These are phyloP conservation scores for Theileria annulata DNA, from an alignment of 169 alveolate genomes.

Conservation along the genomic window DNA sequence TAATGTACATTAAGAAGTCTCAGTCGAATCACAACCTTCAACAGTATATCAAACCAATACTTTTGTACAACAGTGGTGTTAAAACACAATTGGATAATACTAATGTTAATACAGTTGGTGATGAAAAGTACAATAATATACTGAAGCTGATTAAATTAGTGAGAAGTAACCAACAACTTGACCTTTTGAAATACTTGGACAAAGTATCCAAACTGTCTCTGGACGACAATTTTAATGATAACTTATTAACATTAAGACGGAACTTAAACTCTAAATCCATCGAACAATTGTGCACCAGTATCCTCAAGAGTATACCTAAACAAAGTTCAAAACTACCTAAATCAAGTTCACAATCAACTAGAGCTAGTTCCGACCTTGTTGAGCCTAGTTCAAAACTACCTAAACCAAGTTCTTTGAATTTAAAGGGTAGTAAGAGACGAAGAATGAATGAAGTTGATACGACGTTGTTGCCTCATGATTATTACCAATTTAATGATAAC, in stretches of 20 bases:
- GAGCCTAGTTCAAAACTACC: neutral
- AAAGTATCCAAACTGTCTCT: neutral
- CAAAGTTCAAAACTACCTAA: neutral
- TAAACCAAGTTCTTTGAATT: neutral
- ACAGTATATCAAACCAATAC: neutral
- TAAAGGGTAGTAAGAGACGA: neutral
- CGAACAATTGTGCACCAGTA: neutral
- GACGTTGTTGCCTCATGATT: conserved; percentile 7
- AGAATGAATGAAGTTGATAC: neutral
- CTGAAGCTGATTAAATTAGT: neutral
- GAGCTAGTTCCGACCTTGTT: neutral
- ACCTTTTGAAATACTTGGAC: neutral
- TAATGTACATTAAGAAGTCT: neutral
- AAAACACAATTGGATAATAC: neutral
- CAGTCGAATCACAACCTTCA: neutral
- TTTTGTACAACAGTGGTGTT: neutral
- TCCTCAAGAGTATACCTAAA: neutral
- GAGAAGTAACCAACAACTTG: neutral
- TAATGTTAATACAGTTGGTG: neutral
- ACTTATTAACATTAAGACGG: neutral
- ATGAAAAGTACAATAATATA: neutral
- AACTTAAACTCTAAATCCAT: neutral
- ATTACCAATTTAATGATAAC: neutral
- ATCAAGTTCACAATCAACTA: neutral
- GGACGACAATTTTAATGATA: conserved; percentile 1